phyloP scores from a whole-genome alignment of 2,329 filamentous ascomycete genomes.

The Lojkania enalia region DNA sequence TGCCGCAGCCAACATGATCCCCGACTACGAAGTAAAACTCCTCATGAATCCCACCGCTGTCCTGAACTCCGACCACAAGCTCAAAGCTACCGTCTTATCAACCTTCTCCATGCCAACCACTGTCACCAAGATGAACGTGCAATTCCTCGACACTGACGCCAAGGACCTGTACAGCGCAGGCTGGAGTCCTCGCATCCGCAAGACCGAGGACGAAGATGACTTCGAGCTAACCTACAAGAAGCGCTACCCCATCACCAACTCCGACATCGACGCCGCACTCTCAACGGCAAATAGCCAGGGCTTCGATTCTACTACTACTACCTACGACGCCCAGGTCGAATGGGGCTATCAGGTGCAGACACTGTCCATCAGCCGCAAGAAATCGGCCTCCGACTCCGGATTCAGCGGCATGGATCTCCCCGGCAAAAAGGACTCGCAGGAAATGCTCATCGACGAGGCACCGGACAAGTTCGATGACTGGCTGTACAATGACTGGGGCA shows the following conservation, averaged over 20 bases:
- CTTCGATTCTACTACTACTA: conserved; percentile 35
- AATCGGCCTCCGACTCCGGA: conserved; percentile 25
- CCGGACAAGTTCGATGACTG: conserved; percentile 6
- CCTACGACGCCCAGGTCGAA: conserved; percentile 44
- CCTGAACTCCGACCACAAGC: conserved; percentile 34
- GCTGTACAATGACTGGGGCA: background rate
- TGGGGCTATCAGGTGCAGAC: conserved; percentile 43
- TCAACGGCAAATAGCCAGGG: conserved; percentile 37
- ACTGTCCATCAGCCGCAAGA: conserved; percentile 41
- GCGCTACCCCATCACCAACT: conserved; percentile 29
- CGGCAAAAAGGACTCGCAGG: conserved; percentile 7
- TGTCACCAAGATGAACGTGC: conserved; percentile 43
- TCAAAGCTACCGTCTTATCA: conserved; percentile 32
- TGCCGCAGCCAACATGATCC: conserved; percentile 9
- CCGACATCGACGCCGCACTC: conserved; percentile 35
- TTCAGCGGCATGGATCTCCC: conserved; percentile 32
- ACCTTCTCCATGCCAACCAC: conserved; percentile 28
- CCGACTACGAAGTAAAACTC: conserved; percentile 22
- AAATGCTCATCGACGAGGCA: conserved; percentile 1
- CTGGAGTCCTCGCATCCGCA: conserved; percentile 46
- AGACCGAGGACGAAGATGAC: conserved; percentile 34
- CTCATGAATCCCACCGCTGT: conserved; percentile 39
- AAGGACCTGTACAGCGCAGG: conserved; percentile 40
- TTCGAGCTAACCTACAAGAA: conserved; percentile 49
- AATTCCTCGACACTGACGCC: conserved; percentile 42